Percentiles rank a stretch among this genome's conserved stretches.
Conservation (phyloP, 2,329 filamentous ascomycete genomes). For the Fusarium udum region DNA sequence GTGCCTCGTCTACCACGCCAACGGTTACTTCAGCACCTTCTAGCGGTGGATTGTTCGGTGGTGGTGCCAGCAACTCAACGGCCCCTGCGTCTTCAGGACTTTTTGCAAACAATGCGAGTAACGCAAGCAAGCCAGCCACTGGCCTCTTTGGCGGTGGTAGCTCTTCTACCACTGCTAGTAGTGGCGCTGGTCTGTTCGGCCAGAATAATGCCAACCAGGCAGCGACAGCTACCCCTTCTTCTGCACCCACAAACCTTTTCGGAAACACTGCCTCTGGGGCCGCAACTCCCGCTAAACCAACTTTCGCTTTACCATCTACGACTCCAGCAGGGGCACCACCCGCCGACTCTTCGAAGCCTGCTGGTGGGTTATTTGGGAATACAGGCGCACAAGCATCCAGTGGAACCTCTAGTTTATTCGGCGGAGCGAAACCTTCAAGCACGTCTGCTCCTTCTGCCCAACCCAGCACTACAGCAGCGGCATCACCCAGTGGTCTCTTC, state of each 20-base stretch:
- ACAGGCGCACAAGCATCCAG: constrained; percentile 31
- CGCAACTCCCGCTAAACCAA: constrained; percentile 56
- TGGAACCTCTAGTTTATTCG: constrained; percentile 44
- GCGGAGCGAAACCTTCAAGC: constrained; percentile 42
- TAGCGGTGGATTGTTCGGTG: constrained; percentile 42
- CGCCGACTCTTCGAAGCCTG: constrained; percentile 46
- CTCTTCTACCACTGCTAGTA: constrained; percentile 38
- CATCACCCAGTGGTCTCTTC: constrained; percentile 46
- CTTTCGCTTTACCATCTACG: constrained; percentile 60
- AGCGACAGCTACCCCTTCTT: constrained; percentile 37
- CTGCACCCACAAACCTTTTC: constrained; percentile 46
- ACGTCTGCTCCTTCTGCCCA: constrained; percentile 31
- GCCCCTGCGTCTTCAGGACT: constrained; percentile 45
- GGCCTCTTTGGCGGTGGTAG: constrained; percentile 44
- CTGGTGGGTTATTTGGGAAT: constrained; percentile 40
- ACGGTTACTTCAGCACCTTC: constrained; percentile 38
- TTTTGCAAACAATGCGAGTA: constrained; percentile 45
- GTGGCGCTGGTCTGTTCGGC: constrained; percentile 36
- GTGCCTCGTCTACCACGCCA: constrained; percentile 40
- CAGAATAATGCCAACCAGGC: constrained; percentile 41
- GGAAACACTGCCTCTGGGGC: constrained; percentile 42
- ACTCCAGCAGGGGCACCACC: constrained; percentile 67
- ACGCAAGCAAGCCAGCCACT: constrained; percentile 31
- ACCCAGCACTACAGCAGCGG: constrained; percentile 28
- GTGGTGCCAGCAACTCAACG: constrained; percentile 36